Evolutionary conservation across 257 asterid species (phyloP), one percentile per base, ranked within the genome.

Genomic region (Rubia yunnanensis): DNA sequence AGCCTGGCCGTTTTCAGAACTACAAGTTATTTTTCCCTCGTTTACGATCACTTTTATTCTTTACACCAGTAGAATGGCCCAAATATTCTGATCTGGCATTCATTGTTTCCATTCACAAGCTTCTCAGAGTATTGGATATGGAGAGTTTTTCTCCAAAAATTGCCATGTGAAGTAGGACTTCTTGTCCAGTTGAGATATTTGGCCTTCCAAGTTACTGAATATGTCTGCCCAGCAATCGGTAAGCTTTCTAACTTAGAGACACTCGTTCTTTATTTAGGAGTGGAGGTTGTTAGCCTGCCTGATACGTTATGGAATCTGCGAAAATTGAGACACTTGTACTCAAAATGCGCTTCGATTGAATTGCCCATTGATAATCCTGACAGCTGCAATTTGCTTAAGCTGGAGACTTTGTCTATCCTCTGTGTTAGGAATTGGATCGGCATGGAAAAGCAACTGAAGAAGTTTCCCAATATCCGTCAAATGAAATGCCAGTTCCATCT

Each of bases 401-500:
- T 68, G 13, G 72, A 57, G 7, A 58, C 36, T 30, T 67, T 67
- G 18, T 32, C 65, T 15, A 20, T 4, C 13, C 10, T 38, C n/a
- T n/a, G n/a, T 13, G 7, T 20, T 48, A 6, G 15, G 5, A 5
- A 18, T 18, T 28, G 53, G 26, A 10, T 5, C 23, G 9, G 5
- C 4, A 26, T 68, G 32, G 8, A 30, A 10, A 28, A 62, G 49
- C 17, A 18, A 1, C 28, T 50, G 7, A 41, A 30, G 27, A 58
- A 32, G 18, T 57, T 68, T 7, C 72, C 72, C 0, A 59, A 38
- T 5, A 4, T 68, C 20, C n/a, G n/a, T n/a, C n/a, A n/a, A n/a
- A n/a, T n/a, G n/a, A n/a, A n/a, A n/a, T n/a, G n/a, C n/a, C n/a
- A n/a, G n/a, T n/a, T n/a, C n/a, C n/a, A n/a, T n/a, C n/a, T n/a